Evolutionary conservation across 768 basidiomycete genomes (phyloP).

Genomic region (Naganishia vishniacii): DNA sequence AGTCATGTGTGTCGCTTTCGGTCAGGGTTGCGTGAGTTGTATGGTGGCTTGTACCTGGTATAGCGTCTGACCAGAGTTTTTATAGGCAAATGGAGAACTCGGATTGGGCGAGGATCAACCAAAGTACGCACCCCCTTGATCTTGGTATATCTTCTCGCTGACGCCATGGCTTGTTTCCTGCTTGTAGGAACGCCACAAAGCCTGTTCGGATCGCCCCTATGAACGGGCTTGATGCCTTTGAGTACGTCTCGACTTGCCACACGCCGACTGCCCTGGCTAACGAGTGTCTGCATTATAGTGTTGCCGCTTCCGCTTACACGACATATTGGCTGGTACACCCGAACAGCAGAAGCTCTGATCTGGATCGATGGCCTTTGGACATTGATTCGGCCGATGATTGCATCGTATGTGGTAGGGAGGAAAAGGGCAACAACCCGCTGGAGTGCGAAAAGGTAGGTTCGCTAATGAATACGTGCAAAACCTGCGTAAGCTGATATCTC

Average conservation of each 20-base stretch:
- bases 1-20: conserved; percentile 69
- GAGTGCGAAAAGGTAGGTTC: conserved; percentile 82
- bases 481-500: neutral
- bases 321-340: conserved; percentile 76
- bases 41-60: neutral
- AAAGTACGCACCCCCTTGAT: conserved; percentile 29
- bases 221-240: conserved; percentile 69
- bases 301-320: conserved; percentile 81
- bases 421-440: conserved; percentile 64
- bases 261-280: neutral
- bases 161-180: conserved; percentile 37
- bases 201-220: conserved; percentile 59
- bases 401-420: conserved; percentile 66
- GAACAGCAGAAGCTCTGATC: conserved; percentile 59
- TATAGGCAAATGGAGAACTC: conserved; percentile 59
- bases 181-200: conserved; percentile 55
- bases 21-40: conserved; percentile 33
- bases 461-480: neutral
- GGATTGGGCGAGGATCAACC: conserved; percentile 72
- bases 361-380: conserved; percentile 73
- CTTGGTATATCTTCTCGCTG: conserved; percentile 33
- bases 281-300: conserved; percentile 50
- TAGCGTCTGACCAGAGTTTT: conserved; percentile 41
- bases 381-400: conserved; percentile 65
- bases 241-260: conserved; percentile 53